These are phyloP conservation scores for Fusarium sp. DNA, from an alignment of 2,329 filamentous ascomycete genomes.

Conservation along the genomic window DNA sequence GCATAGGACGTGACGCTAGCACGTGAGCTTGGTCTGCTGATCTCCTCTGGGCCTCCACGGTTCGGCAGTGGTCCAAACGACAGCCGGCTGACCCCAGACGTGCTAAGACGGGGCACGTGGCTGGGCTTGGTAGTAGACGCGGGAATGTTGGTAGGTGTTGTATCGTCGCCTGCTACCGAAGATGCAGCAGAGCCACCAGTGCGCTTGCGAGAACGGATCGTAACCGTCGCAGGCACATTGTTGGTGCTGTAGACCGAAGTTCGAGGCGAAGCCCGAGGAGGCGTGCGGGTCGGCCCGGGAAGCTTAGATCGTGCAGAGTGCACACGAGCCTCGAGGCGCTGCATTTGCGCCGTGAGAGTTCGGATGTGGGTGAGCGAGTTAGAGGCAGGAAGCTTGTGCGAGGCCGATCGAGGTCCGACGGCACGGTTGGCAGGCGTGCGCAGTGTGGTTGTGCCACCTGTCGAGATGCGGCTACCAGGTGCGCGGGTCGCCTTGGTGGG, in stretches of 20 bases:
- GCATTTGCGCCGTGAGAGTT: constrained; percentile 95
- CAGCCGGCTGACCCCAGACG: constrained; percentile 73
- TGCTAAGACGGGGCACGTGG: constrained; percentile 72
- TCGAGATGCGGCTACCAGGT: constrained; percentile 62
- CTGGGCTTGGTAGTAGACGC: constrained; percentile 59
- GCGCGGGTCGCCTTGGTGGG: constrained; percentile 53
- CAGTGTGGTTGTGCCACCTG: constrained; percentile 62
- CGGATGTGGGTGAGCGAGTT: constrained; percentile 93
- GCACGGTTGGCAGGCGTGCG: constrained; percentile 63
- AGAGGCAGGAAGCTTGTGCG: constrained; percentile 68
- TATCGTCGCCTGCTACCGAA: constrained; percentile 66
- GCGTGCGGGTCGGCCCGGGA: constrained; percentile 83
- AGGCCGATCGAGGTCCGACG: constrained; percentile 70
- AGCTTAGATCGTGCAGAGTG: constrained; percentile 93
- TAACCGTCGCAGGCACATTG: constrained; percentile 70
- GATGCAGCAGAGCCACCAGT: constrained; percentile 71
- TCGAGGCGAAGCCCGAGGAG: constrained; percentile 85
- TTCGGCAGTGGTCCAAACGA: constrained; percentile 75
- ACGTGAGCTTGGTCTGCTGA: constrained; percentile 79
- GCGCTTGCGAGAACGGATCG: constrained; percentile 79
- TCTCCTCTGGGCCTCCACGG: constrained; percentile 63
- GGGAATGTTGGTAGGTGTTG: constrained; percentile 62
- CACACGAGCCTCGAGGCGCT: constrained; percentile 93
- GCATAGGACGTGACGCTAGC: constrained; percentile 73
- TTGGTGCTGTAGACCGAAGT: constrained; percentile 58